Evolutionary conservation across 2,329 filamentous ascomycete genomes (phyloP).

Genomic region (Macrophomina phaseolina): DNA sequence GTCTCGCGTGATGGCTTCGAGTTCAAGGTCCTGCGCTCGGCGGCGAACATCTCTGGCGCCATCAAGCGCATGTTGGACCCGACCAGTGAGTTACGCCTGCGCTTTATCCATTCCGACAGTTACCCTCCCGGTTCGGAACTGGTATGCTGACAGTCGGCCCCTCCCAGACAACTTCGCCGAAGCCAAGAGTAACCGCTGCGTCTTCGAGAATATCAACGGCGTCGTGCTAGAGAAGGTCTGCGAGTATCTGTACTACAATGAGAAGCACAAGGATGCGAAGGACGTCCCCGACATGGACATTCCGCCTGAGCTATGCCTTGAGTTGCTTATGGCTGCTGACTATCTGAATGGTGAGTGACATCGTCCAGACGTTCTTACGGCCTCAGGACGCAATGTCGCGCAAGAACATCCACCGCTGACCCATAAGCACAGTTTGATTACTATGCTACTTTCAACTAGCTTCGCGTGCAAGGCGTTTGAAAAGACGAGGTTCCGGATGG

Average conservation of each 20-base stretch:
- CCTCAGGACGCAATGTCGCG: neutral
- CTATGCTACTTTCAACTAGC: neutral
- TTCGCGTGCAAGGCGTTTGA: conserved; percentile 11
- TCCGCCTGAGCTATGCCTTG: conserved; percentile 77
- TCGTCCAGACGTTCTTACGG: neutral
- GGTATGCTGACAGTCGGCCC: neutral
- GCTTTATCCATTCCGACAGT: neutral
- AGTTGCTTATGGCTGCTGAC: conserved; percentile 78
- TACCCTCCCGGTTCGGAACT: neutral
- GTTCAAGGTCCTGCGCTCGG: conserved; percentile 75
- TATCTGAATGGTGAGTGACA: conserved; percentile 64
- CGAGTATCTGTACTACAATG: conserved; percentile 84
- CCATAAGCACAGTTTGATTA: conserved; percentile 12
- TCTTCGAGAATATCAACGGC: conserved; percentile 75
- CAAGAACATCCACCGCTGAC: conserved; percentile 3
- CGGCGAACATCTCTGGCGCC: conserved; percentile 70
- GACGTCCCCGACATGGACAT: conserved; percentile 83
- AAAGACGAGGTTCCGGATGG: neutral
- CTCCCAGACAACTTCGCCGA: conserved; percentile 67
- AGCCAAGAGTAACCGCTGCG: conserved; percentile 67
- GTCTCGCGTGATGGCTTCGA: conserved; percentile 78
- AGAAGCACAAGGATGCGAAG: conserved; percentile 71
- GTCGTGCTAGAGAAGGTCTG: conserved; percentile 79
- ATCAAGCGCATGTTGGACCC: conserved; percentile 79
- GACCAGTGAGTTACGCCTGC: conserved; percentile 54